Evolutionary conservation across 306 rosid species (phyloP), one percentile per base, ranked within the genome.

Genomic region (Ormosia emarginata): DNA sequence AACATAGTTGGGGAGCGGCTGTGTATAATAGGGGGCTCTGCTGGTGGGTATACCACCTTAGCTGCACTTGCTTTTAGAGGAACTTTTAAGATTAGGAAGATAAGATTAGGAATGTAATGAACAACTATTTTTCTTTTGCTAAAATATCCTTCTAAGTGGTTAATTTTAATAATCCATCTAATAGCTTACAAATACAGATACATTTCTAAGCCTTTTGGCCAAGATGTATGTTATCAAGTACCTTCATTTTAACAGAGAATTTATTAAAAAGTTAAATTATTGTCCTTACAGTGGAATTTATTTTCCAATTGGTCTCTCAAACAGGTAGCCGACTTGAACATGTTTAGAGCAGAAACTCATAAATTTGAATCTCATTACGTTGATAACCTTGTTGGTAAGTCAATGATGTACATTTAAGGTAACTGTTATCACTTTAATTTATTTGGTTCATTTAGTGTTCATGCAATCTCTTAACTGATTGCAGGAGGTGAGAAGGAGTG

Each of bases 41-140:
- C 99, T 62, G 98, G 99, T 86, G 99, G 99, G 13, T 95, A 95
- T 84, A 93, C 99, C 47, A 95, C 98, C 86, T 91, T 95, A 80
- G 99, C 99, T 50, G 87, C 94, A 53, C 97, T 95, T 68, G 97
- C 97, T 72, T 95, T 95, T 63, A 85, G 83, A 79, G 85, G 92
- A 2, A 88, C 90, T 12, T 93, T 95, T 74, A 88, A 90, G 83
- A 97, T 97, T 0, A 98, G 98, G 39, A 8, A n/a, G 1, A 46
- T 44, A 58, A 49, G 32, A 52, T 65, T 50, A 3, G 66, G 63
- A 71, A 47, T 12, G 41, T 2, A 9, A 24, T 61, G 14, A 59
- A 62, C 79, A 69, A 4, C 44, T 47, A n/a, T n/a, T 49, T 58
- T 58, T 8, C 41, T 8, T 1, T 6, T 46, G 2, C 34, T 32